phyloP scores from a whole-genome alignment of 768 basidiomycete genomes.

The Fomitopsis serialis region DNA sequence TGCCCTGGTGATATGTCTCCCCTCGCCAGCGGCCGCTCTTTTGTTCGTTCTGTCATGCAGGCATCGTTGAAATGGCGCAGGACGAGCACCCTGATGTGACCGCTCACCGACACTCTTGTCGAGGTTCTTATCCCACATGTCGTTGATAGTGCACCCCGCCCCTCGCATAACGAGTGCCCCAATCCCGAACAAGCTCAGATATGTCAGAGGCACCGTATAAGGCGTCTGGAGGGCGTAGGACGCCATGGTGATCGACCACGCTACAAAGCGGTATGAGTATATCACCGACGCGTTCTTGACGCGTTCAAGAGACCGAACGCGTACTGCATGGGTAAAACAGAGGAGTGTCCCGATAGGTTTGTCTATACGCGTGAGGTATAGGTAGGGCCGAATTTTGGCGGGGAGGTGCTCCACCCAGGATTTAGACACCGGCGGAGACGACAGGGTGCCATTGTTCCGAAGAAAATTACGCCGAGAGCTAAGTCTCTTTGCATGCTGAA shows the following conservation, averaged over 20 bases:
- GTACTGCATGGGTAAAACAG: slow-evolving; percentile 92
- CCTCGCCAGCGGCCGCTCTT: slow-evolving; percentile 78
- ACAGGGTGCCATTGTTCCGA: slow-evolving; percentile 10
- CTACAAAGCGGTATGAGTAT: slow-evolving; percentile 35
- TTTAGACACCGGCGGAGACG: slow-evolving; percentile 14
- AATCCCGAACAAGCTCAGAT: slow-evolving; percentile 77
- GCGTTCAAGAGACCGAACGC: slow-evolving; percentile 22
- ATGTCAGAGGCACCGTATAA: slow-evolving; percentile 62
- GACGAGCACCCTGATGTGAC: not conserved
- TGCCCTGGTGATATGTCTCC: slow-evolving; percentile 74
- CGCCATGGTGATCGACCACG: slow-evolving; percentile 98
- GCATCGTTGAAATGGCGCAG: not conserved
- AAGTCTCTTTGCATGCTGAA: not conserved
- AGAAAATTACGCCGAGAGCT: not conserved
- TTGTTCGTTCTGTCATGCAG: slow-evolving; percentile 64
- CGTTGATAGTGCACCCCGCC: slow-evolving; percentile 98
- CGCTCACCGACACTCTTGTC: slow-evolving; percentile 85
- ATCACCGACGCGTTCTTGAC: not conserved
- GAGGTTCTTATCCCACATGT: slow-evolving; percentile 94
- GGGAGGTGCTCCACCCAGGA: slow-evolving; percentile 72
- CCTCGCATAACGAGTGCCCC: slow-evolving; percentile 96
- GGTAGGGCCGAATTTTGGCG: slow-evolving; percentile 61
- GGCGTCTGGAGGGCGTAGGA: slow-evolving; percentile 74
- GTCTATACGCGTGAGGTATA: slow-evolving; percentile 84
- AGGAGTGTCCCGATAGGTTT: slow-evolving; percentile 94